phyloP scores from a whole-genome alignment of 2,329 filamentous ascomycete species.

The Pseudopyricularia javanii region DNA sequence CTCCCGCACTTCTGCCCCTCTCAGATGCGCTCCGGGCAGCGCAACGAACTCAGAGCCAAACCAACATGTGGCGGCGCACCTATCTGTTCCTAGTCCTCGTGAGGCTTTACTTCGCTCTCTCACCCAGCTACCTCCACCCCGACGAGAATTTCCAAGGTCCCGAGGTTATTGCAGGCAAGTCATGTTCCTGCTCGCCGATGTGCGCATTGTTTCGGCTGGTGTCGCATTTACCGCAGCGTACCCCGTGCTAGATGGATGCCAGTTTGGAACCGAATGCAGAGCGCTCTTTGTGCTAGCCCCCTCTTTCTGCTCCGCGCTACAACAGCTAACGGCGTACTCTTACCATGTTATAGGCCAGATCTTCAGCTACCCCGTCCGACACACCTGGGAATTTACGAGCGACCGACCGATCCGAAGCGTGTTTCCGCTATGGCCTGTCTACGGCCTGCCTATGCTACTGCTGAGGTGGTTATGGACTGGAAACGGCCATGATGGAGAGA shows the following conservation, averaged over 20 bases:
- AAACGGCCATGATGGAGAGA: conserved; percentile 61
- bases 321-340: not conserved
- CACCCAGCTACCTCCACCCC: conserved; percentile 91
- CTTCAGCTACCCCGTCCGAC: conserved; percentile 78
- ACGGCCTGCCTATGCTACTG: conserved; percentile 86
- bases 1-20: not conserved
- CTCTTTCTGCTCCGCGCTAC: too few species aligned
- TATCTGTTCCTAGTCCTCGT: conserved; percentile 78
- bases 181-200: not conserved
- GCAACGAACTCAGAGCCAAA: conserved; percentile 7
- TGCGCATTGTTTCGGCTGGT: not conserved
- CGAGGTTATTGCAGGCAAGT: conserved; percentile 86
- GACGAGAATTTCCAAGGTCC: conserved; percentile 99
- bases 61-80: conserved; percentile 76
- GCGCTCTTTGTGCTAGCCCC: not conserved
- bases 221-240: not conserved
- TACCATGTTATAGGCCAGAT: conserved; percentile 56
- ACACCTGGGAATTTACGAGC: conserved; percentile 94
- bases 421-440: conserved; percentile 92
- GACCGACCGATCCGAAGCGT: conserved; percentile 84
- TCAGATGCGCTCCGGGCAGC: conserved; percentile 5
- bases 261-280: not conserved
- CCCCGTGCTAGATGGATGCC: not conserved
- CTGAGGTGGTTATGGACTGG: conserved; percentile 88
- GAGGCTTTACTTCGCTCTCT: conserved; percentile 86